These are phyloP conservation scores for Biancaea sappan DNA, from an alignment of 306 rosid genomes.

Conservation along the genomic window DNA sequence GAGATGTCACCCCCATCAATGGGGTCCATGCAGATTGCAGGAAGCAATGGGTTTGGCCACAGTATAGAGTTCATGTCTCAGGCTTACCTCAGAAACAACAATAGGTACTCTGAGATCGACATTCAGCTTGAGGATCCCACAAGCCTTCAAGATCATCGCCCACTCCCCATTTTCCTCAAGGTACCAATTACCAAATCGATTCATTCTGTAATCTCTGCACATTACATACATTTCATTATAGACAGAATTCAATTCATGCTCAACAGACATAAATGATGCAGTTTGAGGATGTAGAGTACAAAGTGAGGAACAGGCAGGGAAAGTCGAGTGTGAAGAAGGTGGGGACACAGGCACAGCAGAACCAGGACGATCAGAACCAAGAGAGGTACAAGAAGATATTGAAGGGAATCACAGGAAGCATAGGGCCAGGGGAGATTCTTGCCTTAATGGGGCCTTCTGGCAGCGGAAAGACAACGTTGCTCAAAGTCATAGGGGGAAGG, in stretches of 20 bases:
- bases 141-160: slow-evolving; percentile 51
- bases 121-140: slow-evolving; percentile 46
- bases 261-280: too few relatives aligned
- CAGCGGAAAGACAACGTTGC: slow-evolving; percentile 90
- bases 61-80: slow-evolving; percentile 68
- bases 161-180: slow-evolving; percentile 91
- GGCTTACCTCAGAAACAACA: slow-evolving; percentile 53
- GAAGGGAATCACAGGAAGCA: slow-evolving; percentile 88
- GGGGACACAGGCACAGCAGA: slow-evolving; percentile 58
- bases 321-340: slow-evolving; percentile 52
- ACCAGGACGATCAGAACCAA: slow-evolving; percentile 49
- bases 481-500: slow-evolving; percentile 89
- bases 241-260: too few relatives aligned
- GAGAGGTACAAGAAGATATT: slow-evolving; percentile 70
- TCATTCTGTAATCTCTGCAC: too few relatives aligned
- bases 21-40: slow-evolving; percentile 62
- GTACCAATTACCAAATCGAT: slow-evolving; percentile 30
- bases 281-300: slow-evolving; percentile 93
- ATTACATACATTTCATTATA: too few relatives aligned
- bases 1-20: slow-evolving; percentile 56
- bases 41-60: slow-evolving; percentile 63
- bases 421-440: slow-evolving; percentile 95
- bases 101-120: slow-evolving; percentile 69
- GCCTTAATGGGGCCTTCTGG: slow-evolving; percentile 99
- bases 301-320: slow-evolving; percentile 57